Evolutionary conservation across 768 basidiomycete species (phyloP).

Genomic region (Boletus rubescentipes): DNA sequence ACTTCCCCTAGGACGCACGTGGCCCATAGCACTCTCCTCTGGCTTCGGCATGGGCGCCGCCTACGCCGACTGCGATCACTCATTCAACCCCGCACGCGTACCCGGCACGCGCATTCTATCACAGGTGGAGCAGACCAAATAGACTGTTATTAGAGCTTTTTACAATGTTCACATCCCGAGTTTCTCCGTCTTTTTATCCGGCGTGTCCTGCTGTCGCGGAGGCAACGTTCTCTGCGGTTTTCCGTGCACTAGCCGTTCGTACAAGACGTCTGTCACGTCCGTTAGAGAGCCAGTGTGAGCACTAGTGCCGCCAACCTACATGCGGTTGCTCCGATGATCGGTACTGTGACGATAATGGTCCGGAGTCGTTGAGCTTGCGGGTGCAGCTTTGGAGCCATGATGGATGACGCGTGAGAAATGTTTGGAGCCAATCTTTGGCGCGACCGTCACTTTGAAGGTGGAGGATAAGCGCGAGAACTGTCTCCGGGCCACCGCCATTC

Average conservation of each 20-base stretch:
- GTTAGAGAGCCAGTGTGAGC: constrained; percentile 3
- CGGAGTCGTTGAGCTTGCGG: constrained; percentile 46
- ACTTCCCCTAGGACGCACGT: constrained; percentile 69
- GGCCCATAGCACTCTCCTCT: constrained; percentile 84
- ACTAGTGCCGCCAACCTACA: constrained; percentile 42
- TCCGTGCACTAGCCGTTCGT: constrained; percentile 59
- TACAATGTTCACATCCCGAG: constrained; percentile 7
- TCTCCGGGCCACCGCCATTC: too few relatives aligned
- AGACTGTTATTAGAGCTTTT: neutral
- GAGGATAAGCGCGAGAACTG: too few relatives aligned
- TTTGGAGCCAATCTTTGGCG: too few relatives aligned
- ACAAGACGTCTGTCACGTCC: constrained; percentile 52
- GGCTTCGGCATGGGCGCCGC: constrained; percentile 87
- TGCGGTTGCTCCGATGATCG: constrained; percentile 63
- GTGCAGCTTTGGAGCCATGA: constrained; percentile 37
- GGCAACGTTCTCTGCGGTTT: constrained; percentile 46
- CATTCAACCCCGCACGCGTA: constrained; percentile 88
- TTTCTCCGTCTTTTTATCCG: constrained; percentile 15
- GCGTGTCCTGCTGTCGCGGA: constrained; percentile 7
- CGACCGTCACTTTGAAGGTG: too few relatives aligned
- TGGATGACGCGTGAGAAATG: neutral
- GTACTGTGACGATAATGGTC: constrained; percentile 60
- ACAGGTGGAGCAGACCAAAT: constrained; percentile 27
- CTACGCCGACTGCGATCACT: constrained; percentile 90
- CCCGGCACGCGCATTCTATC: constrained; percentile 78